Conservation (phyloP, 2,329 filamentous ascomycete genomes). For the Hymenotorrendiella dingleyae region DNA sequence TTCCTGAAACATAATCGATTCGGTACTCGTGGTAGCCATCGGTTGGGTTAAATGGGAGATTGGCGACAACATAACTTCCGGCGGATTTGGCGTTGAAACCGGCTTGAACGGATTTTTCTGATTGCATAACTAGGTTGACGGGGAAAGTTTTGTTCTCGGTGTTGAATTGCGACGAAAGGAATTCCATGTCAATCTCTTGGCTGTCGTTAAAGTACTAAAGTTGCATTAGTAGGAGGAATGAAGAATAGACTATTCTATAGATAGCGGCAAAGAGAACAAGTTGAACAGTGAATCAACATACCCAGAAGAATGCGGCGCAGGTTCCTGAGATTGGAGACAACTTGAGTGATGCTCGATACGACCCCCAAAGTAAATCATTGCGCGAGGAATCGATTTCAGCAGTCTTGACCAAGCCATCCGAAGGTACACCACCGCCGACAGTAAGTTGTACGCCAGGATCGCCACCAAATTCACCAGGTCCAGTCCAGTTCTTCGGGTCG, state of each 20-base stretch:
- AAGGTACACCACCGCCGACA: constrained; percentile 39
- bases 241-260: not conserved
- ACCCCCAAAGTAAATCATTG: constrained; percentile 62
- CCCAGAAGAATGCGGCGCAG: constrained; percentile 77
- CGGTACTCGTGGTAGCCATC: constrained; percentile 69
- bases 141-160: constrained; percentile 44
- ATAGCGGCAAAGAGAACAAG: no score
- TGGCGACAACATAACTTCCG: constrained; percentile 48
- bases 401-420: constrained; percentile 49
- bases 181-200: constrained; percentile 77
- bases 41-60: constrained; percentile 62
- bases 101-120: constrained; percentile 47
- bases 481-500: constrained; percentile 37
- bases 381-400: constrained; percentile 59
- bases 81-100: constrained; percentile 60
- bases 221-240: constrained; percentile 1
- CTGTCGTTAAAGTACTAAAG: constrained; percentile 69
- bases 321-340: constrained; percentile 47
- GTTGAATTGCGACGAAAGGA: constrained; percentile 62
- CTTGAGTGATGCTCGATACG: constrained; percentile 58
- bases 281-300: constrained; percentile 37
- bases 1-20: constrained; percentile 62
- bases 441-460: constrained; percentile 51
- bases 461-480: constrained; percentile 38
- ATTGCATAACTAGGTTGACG: constrained; percentile 72